Base-by-base conservation (phyloP, 331 rosid species). In the Rhamnella rubrinervis region DNA sequence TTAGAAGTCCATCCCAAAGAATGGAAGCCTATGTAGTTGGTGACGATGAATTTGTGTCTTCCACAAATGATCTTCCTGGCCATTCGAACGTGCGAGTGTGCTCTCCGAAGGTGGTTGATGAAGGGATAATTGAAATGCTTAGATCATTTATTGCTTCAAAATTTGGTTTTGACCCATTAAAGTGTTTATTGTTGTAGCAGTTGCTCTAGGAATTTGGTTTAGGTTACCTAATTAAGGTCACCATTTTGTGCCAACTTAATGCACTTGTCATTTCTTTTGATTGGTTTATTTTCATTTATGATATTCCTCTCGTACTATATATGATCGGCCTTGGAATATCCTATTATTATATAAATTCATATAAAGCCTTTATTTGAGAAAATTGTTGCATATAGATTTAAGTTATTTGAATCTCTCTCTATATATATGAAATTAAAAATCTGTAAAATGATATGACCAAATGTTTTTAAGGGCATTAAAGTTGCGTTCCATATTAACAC, bases 191-290 rank as follows among this genome's bases (percentile, higher is more conserved):
- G 31, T 87, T 57, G 96, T 87, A n/a, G 71, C 83, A 47, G 76
- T 72, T 65, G 66, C 85, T 57, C 81, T 84, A 35, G 68, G 85
- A 16, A 65, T 89, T 17, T 83, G 84, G 98, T 78, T 83, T 75
- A 81, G 62, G 39, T 85, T 77, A 59, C 89, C 80, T n/a, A 60
- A 37, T n/a, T 86, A 87, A 58, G 75, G 76, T 41, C 80, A 68
- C 69, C 75, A 78, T 80, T 95, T 91, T 19, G 91, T 89, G 10
- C 98, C 97, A 1, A 91, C 96, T 58, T 93, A 78, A 81, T 55
- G 64, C 11, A 63, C 66, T 77, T 52, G 41, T 60, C 72, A 39
- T 58, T 18, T 44, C 19, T 37, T 57, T 41, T n/a, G n/a, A n/a
- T n/a, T n/a, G n/a, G n/a, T n/a, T n/a, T n/a, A n/a, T n/a, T n/a